Evolutionary conservation across 2,329 filamentous ascomycete species (phyloP).

Genomic region (Cyphellophora attinorum): DNA sequence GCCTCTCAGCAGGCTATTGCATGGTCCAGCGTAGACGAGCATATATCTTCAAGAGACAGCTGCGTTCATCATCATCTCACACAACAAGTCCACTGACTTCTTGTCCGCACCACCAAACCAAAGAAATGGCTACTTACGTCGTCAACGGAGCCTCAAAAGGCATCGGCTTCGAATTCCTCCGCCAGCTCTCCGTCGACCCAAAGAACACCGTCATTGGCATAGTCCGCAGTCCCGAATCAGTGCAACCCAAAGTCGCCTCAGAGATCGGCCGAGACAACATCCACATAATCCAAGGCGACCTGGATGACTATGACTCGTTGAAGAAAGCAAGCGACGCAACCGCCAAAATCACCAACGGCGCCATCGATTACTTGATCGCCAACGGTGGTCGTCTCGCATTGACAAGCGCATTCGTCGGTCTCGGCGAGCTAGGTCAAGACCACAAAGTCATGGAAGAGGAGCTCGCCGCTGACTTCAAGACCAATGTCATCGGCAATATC

Average conservation of each 20-base stretch:
- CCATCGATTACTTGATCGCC: constrained; percentile 33
- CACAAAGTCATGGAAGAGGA: constrained; percentile 26
- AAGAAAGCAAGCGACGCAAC: constrained; percentile 26
- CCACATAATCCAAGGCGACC: constrained; percentile 37
- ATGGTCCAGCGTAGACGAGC: too few species aligned
- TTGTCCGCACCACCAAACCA: too few species aligned
- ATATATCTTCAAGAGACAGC: too few species aligned
- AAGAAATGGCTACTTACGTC: constrained; percentile 14
- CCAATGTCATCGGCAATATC: constrained; percentile 11
- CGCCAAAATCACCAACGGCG: constrained; percentile 25
- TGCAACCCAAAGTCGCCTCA: constrained; percentile 32
- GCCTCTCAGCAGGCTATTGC: too few species aligned
- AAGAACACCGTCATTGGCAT: constrained; percentile 37
- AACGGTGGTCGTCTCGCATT: constrained; percentile 22
- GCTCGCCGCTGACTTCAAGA: constrained; percentile 16
- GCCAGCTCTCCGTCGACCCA: constrained; percentile 33
- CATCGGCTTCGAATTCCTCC: constrained; percentile 25
- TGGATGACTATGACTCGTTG: constrained; percentile 30
- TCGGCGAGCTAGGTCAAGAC: constrained; percentile 13
- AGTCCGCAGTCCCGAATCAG: constrained; percentile 35
- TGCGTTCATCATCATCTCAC: too few species aligned
- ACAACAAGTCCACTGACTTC: too few species aligned
- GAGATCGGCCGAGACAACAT: constrained; percentile 33
- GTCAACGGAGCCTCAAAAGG: constrained; percentile 12
- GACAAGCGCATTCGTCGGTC: neutral